Conservation (phyloP, 1,284 basidiomycete species). For the Coniferiporia weirii region DNA sequence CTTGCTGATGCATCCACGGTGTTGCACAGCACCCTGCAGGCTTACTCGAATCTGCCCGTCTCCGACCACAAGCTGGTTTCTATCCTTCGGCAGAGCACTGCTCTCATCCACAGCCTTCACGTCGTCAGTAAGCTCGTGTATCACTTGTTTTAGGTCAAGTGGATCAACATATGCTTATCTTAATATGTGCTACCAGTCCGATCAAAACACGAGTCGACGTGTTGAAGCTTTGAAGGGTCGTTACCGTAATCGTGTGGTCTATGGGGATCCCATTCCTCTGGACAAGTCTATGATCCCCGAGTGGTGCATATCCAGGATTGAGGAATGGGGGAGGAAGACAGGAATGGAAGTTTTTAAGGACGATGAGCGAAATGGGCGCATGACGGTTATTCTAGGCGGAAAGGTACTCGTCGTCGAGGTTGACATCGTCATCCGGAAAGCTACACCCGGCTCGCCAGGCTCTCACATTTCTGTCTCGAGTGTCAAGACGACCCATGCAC, state of each 20-base stretch:
- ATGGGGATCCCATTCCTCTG: conserved; percentile 21
- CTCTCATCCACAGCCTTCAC: conserved; percentile 19
- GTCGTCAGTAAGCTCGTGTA: conserved; percentile 15
- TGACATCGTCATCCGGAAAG: conserved; percentile 47
- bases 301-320: conserved; percentile 21
- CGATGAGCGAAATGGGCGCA: conserved; percentile 40
- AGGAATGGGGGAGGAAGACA: conserved; percentile 19
- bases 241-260: background rate
- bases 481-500: conserved; percentile 70
- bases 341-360: conserved; percentile 47
- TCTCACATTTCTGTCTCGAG: conserved; percentile 38
- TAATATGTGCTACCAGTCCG: conserved; percentile 6
- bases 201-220: conserved; percentile 8
- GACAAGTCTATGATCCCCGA: conserved; percentile 11
- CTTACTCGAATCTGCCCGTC: conserved; percentile 9
- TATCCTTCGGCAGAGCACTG: conserved; percentile 18
- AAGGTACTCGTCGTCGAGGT: conserved; percentile 75
- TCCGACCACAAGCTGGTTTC: conserved; percentile 21
- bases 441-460: conserved; percentile 29
- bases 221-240: conserved; percentile 10
- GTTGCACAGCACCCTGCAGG: background rate
- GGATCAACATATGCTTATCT: background rate
- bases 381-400: conserved; percentile 61
- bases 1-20: conserved; percentile 8
- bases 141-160: background rate